Conservation (phyloP, 495 filamentous ascomycete species). For the Aspergillus asperescens region DNA sequence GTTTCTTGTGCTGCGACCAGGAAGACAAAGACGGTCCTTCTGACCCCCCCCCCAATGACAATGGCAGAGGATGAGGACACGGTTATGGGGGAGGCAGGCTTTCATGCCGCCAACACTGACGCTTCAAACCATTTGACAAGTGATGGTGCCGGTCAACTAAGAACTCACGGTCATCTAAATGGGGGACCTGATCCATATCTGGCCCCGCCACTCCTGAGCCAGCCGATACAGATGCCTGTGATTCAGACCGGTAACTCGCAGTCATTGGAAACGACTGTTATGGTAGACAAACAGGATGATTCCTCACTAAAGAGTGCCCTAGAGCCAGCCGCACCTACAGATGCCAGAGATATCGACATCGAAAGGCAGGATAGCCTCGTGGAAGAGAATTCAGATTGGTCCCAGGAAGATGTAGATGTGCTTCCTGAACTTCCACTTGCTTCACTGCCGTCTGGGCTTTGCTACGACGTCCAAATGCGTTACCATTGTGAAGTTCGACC, state of each 20-base stretch:
- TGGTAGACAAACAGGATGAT: constrained; percentile 6
- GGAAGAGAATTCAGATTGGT: constrained; percentile 41
- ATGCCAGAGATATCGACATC: constrained; percentile 18
- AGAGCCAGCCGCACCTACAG: constrained; percentile 26
- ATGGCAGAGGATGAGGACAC: constrained; percentile 41
- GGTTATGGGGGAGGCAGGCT: constrained; percentile 34
- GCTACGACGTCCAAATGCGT: constrained; percentile 91
- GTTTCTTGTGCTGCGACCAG: background rate
- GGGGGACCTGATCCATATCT: constrained; percentile 22
- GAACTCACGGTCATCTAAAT: constrained; percentile 16
- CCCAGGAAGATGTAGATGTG: constrained; percentile 27
- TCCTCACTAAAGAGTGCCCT: constrained; percentile 19
- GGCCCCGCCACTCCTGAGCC: constrained; percentile 27
- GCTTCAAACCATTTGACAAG: constrained; percentile 15
- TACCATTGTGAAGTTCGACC: constrained; percentile 77
- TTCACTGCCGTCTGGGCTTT: constrained; percentile 63
- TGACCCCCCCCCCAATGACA: constrained; percentile 1
- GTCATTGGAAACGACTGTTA: background rate
- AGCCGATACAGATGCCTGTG: constrained; percentile 15
- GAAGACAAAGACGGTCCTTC: constrained; percentile 5
- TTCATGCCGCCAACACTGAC: constrained; percentile 17
- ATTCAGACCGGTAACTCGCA: constrained; percentile 7
- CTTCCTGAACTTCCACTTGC: constrained; percentile 33
- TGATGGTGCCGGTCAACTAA: constrained; percentile 10
- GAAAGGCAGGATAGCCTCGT: constrained; percentile 31